These are phyloP conservation scores for Sordariomycetes sp. DNA, from an alignment of 2,329 filamentous ascomycete species.

Conservation along the genomic window DNA sequence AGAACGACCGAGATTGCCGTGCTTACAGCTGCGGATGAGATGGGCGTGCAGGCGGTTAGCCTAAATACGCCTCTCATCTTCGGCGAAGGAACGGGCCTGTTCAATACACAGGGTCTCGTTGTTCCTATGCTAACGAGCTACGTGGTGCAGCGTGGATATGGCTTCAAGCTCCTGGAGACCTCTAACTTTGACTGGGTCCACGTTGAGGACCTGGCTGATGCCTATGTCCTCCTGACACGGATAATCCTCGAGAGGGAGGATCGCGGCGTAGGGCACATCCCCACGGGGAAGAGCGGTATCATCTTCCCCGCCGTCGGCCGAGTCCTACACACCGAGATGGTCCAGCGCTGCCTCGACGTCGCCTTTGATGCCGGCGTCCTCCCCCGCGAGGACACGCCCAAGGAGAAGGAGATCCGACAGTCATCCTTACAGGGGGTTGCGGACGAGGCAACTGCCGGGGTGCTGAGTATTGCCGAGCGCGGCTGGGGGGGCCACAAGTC, in stretches of 20 bases:
- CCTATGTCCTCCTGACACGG: slow-evolving; percentile 6
- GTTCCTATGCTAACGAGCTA: slow-evolving; percentile 4
- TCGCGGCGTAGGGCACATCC: slow-evolving; percentile 6
- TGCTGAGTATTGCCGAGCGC: slow-evolving; percentile 5
- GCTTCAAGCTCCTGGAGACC: slow-evolving; percentile 8
- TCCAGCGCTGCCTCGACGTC: slow-evolving; percentile 7
- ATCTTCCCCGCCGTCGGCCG: slow-evolving; percentile 7
- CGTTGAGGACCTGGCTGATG: slow-evolving; percentile 8
- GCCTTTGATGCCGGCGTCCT: slow-evolving; percentile 6
- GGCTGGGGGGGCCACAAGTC: slow-evolving; percentile 8
- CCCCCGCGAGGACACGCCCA: slow-evolving; percentile 7
- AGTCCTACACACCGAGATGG: slow-evolving; percentile 5
- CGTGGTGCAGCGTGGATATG: slow-evolving; percentile 6
- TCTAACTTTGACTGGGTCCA: slow-evolving; percentile 9
- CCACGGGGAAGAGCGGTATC: slow-evolving; percentile 6
- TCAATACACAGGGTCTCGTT: slow-evolving; percentile 8
- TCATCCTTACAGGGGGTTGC: slow-evolving; percentile 5
- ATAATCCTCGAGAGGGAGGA: slow-evolving; percentile 7
- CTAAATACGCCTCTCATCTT: slow-evolving; percentile 8
- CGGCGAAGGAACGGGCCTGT: slow-evolving; percentile 6
- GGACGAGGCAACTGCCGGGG: slow-evolving; percentile 6
- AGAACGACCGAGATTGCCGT: slow-evolving; percentile 7
- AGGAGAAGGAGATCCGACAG: slow-evolving; percentile 4
- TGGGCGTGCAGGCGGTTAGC: slow-evolving; percentile 7
- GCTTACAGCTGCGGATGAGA: slow-evolving; percentile 6